These are phyloP conservation scores for Gossypium ekmanianum DNA, from an alignment of 345 rosid species.

Conservation along the genomic window DNA sequence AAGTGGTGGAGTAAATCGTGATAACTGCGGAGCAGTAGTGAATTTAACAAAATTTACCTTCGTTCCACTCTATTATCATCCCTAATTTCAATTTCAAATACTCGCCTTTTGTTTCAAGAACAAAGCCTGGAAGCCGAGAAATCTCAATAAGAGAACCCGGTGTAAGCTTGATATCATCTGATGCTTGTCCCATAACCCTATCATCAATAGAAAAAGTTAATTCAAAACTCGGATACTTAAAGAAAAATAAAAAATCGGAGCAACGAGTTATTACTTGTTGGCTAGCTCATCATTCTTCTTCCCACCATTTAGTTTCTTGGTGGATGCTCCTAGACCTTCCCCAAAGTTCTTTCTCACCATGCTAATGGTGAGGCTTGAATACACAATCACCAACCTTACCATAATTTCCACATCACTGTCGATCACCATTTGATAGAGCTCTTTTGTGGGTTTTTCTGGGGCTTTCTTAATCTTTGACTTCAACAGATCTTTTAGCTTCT, in stretches of 20 bases:
- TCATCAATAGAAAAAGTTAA: constrained; percentile 1
- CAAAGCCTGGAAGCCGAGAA: constrained; percentile 40
- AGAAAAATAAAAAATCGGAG: not conserved
- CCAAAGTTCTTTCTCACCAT: constrained; percentile 40
- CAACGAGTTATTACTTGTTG: constrained; percentile 31
- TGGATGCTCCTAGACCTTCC: constrained; percentile 42
- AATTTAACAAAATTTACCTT: too few species aligned
- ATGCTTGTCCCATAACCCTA: constrained; percentile 42
- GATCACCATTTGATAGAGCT: constrained; percentile 36
- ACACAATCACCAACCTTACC: constrained; percentile 42
- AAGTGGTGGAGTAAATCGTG: too few species aligned
- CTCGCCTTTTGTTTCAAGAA: constrained; percentile 37
- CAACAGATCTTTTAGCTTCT: constrained; percentile 37
- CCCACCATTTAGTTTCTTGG: constrained; percentile 39
- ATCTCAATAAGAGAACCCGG: constrained; percentile 45
- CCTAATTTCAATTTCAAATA: not conserved
- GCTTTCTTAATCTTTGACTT: constrained; percentile 33
- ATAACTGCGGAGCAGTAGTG: fast-evolving
- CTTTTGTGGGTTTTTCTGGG: constrained; percentile 36
- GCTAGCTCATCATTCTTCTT: constrained; percentile 40
- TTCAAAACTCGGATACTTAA: not conserved
- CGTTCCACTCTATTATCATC: too few species aligned
- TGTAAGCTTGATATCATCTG: constrained; percentile 41
- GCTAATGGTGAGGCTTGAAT: constrained; percentile 39
- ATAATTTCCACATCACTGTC: constrained; percentile 40